These are phyloP conservation scores for Hawksworthiomyces lignivorus DNA, from an alignment of 2,329 filamentous ascomycete genomes.

Conservation along the genomic window DNA sequence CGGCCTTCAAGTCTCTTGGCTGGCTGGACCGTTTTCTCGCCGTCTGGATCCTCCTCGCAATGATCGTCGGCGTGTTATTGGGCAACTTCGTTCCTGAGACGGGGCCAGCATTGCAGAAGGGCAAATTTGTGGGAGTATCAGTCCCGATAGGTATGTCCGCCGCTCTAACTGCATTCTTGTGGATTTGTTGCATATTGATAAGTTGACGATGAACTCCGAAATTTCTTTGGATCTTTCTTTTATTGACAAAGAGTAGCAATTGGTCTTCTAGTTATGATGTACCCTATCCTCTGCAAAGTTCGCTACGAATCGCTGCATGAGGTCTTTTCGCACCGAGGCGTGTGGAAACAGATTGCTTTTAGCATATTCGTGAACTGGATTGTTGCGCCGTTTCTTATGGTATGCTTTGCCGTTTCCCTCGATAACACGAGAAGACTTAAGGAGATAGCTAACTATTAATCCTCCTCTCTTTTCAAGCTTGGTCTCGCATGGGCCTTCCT, in stretches of 20 bases:
- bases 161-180: no score
- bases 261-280: slow-evolving; percentile 87
- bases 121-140: slow-evolving; percentile 53
- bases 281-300: slow-evolving; percentile 83
- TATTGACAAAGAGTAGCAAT: no score
- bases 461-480: slow-evolving; percentile 32
- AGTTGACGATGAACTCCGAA: no score
- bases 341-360: slow-evolving; percentile 76
- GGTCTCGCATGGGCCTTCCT: slow-evolving; percentile 62
- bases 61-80: slow-evolving; percentile 66
- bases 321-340: slow-evolving; percentile 48
- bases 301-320: slow-evolving; percentile 67
- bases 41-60: slow-evolving; percentile 71
- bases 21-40: slow-evolving; percentile 57
- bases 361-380: slow-evolving; percentile 78
- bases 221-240: no score
- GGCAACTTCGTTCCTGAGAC: slow-evolving; percentile 65
- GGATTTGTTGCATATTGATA: no score
- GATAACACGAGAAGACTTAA: no score
- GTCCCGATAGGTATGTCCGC: slow-evolving; percentile 28
- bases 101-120: slow-evolving; percentile 56
- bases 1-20: slow-evolving; percentile 47
- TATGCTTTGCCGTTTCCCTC: slow-evolving; percentile 25
- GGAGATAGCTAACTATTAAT: slow-evolving; percentile 1
- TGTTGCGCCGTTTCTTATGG: slow-evolving; percentile 74